These are phyloP conservation scores for Cladophialophora yegresii DNA, from an alignment of 2,329 filamentous ascomycete species.

Conservation along the genomic window DNA sequence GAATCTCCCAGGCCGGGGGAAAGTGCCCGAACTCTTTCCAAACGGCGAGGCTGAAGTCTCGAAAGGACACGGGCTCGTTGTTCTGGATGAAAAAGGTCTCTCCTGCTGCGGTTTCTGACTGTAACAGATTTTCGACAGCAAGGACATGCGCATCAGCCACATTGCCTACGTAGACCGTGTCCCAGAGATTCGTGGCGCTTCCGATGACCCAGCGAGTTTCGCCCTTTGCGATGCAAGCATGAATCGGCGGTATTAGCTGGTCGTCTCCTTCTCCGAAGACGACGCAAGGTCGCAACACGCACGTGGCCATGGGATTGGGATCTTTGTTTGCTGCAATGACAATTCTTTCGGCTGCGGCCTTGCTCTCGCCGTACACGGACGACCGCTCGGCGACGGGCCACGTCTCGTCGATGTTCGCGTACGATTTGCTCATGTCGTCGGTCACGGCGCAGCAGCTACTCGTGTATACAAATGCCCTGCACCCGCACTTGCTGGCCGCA, in stretches of 20 bases:
- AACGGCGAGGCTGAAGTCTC: constrained; percentile 49
- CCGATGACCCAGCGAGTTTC: constrained; percentile 49
- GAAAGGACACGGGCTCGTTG: constrained; percentile 50
- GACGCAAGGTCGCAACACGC: constrained; percentile 48
- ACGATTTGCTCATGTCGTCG: constrained; percentile 49
- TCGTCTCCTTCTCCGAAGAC: constrained; percentile 49
- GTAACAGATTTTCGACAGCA: constrained; percentile 48
- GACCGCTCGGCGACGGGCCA: constrained; percentile 45
- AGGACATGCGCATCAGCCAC: constrained; percentile 51
- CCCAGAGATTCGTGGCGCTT: constrained; percentile 48
- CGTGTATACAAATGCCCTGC: constrained; percentile 58
- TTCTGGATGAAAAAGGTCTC: constrained; percentile 52
- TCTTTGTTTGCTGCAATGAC: constrained; percentile 44
- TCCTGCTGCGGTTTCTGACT: constrained; percentile 42
- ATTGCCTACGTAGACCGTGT: constrained; percentile 49
- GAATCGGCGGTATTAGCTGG: constrained; percentile 47
- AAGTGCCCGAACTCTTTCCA: constrained; percentile 56
- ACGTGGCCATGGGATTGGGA: constrained; percentile 41
- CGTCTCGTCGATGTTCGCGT: constrained; percentile 45
- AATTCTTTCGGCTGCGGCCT: constrained; percentile 48
- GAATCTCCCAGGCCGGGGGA: constrained; percentile 50
- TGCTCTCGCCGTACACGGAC: constrained; percentile 49
- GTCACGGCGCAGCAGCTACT: constrained; percentile 58
- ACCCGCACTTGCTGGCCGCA: constrained; percentile 48
- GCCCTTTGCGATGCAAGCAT: constrained; percentile 48